Percentiles rank a stretch among this genome's conserved stretches.
phyloP scores from a whole-genome alignment of 2,329 filamentous ascomycete species.

The Ascochyta fabae region DNA sequence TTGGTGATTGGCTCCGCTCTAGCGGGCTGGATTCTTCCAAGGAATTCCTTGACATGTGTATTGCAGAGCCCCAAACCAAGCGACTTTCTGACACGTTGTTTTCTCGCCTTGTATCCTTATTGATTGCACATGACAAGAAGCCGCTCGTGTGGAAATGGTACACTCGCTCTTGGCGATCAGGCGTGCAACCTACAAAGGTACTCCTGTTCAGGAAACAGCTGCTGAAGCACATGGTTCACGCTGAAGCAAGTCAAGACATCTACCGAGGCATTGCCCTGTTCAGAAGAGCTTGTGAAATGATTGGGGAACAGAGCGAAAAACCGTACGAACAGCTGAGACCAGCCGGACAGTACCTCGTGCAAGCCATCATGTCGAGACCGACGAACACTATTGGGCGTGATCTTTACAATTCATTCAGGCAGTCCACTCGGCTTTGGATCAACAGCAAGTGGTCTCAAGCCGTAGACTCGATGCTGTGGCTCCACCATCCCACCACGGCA shows the following conservation, averaged over 20 bases:
- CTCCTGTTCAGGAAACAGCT: conserved; percentile 32
- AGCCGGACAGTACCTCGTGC: conserved; percentile 35
- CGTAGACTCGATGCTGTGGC: conserved; percentile 36
- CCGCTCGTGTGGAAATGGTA: conserved; percentile 42
- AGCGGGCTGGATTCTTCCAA: conserved; percentile 39
- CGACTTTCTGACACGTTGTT: conserved; percentile 19
- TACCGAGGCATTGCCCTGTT: conserved; percentile 32
- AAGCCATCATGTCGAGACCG: conserved; percentile 28
- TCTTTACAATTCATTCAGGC: conserved; percentile 36
- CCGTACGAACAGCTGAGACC: conserved; percentile 23
- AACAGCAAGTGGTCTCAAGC: conserved; percentile 25
- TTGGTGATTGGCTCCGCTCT: conserved; percentile 40
- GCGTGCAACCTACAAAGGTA: conserved; percentile 15
- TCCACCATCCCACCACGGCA: conserved; percentile 37
- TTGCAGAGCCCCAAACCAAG: conserved; percentile 13
- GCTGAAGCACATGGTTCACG: conserved; percentile 32
- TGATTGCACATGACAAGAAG: conserved; percentile 32
- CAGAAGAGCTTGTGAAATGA: conserved; percentile 30
- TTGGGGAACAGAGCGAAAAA: conserved; percentile 18
- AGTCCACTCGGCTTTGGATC: conserved; percentile 32
- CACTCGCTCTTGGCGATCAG: conserved; percentile 5
- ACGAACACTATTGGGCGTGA: conserved; percentile 13
- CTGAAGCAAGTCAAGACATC: conserved; percentile 19
- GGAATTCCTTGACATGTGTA: conserved; percentile 32
- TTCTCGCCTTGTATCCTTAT: conserved; percentile 27